A percentile compares a stretch with the other conserved stretches of the same genome.
These are phyloP conservation scores for Podaxis sp. DNA, from an alignment of 768 basidiomycete species.

Conservation along the genomic window DNA sequence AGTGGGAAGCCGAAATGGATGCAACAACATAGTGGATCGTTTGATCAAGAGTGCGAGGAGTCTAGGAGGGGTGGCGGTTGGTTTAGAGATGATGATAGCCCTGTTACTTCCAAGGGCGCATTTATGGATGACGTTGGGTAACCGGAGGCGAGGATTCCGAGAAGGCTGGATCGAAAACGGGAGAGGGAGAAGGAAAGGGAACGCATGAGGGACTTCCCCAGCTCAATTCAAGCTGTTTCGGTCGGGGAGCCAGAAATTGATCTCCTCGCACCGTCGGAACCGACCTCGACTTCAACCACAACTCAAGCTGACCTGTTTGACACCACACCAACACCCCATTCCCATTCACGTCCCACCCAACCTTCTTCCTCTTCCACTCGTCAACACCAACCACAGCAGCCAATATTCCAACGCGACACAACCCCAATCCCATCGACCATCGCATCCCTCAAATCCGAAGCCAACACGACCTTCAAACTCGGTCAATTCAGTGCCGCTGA, in stretches of 20 bases:
- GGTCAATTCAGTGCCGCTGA: slow-evolving; percentile 86
- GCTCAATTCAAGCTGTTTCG: slow-evolving; percentile 10
- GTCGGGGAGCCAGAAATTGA: slow-evolving; percentile 27
- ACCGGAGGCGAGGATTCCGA: slow-evolving; percentile 9
- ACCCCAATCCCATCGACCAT: slow-evolving; percentile 42
- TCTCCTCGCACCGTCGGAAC: slow-evolving; percentile 29
- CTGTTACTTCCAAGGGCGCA: no score
- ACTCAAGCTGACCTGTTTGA: slow-evolving; percentile 25
- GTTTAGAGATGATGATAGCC: slow-evolving; percentile 17
- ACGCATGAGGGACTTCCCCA: background rate
- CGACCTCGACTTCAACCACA: background rate
- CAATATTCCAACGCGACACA: slow-evolving; percentile 30
- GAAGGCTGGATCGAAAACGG: slow-evolving; percentile 12
- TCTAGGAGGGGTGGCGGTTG: slow-evolving; percentile 31
- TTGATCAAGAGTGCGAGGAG: slow-evolving; percentile 26
- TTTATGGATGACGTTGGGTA: slow-evolving; percentile 29
- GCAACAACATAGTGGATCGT: slow-evolving; percentile 35
- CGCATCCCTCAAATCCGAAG: slow-evolving; percentile 62
- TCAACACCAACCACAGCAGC: slow-evolving; percentile 17
- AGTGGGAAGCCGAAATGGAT: slow-evolving; percentile 62
- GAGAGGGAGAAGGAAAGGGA: slow-evolving; percentile 1
- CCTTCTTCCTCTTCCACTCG: slow-evolving; percentile 29
- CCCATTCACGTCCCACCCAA: background rate
- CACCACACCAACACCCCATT: slow-evolving; percentile 14
- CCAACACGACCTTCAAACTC: slow-evolving; percentile 83